These are phyloP conservation scores for Kwoniella pini DNA, from an alignment of 768 basidiomycete species.

Conservation along the genomic window DNA sequence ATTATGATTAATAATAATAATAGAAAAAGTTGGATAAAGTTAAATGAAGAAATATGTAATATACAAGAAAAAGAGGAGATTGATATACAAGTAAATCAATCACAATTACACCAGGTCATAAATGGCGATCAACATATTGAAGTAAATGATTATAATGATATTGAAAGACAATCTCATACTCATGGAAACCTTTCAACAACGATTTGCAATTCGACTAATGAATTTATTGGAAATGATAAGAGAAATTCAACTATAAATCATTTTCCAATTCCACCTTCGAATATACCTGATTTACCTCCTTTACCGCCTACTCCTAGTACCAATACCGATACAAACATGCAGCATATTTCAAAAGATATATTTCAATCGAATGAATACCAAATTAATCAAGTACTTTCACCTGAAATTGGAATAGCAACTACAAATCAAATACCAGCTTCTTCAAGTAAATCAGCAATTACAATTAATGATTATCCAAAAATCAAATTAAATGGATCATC, in stretches of 20 bases:
- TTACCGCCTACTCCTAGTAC: neutral
- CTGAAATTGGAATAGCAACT: slow-evolving; percentile 20
- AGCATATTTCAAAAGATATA: neutral
- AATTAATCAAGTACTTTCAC: neutral
- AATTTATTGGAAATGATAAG: too few species aligned
- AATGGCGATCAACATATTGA: neutral
- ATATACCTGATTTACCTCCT: slow-evolving; percentile 1
- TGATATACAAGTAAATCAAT: too few species aligned
- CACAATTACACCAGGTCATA: too few species aligned
- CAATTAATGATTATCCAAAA: slow-evolving; percentile 13
- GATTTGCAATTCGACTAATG: too few species aligned
- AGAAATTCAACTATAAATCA: slow-evolving; percentile 12
- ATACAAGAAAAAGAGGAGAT: too few species aligned
- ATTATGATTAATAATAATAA: neutral
- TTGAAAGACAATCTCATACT: too few species aligned
- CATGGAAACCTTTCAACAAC: too few species aligned
- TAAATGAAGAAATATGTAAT: slow-evolving; percentile 10
- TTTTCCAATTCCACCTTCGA: slow-evolving; percentile 11
- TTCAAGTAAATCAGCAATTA: slow-evolving; percentile 15
- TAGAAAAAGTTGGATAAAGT: slow-evolving; percentile 7
- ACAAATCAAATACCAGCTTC: slow-evolving; percentile 17
- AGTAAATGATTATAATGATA: too few species aligned
- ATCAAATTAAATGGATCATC: neutral
- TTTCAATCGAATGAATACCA: neutral
- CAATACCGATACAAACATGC: neutral